These are phyloP conservation scores for Ganoderma boninense DNA, from an alignment of 1,284 basidiomycete species.

Conservation along the genomic window DNA sequence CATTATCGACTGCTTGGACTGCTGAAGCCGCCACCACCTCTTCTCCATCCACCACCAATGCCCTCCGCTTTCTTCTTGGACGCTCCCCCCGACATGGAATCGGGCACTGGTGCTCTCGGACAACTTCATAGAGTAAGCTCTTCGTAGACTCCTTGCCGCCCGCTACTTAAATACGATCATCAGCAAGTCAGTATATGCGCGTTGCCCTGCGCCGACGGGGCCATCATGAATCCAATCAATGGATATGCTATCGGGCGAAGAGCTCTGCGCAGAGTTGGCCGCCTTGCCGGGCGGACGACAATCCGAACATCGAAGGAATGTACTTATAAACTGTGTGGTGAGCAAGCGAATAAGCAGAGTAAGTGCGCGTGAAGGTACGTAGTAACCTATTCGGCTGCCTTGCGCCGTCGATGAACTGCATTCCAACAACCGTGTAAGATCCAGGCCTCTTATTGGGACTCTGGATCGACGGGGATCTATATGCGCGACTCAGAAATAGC, in stretches of 20 bases:
- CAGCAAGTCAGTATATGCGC: background rate
- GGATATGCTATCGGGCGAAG: background rate
- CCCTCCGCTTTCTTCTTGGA: background rate
- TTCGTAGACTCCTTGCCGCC: background rate
- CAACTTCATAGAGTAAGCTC: background rate
- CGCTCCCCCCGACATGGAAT: background rate
- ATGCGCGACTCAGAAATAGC: background rate
- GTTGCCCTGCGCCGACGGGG: background rate
- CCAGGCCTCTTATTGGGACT: background rate
- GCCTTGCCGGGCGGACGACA: background rate
- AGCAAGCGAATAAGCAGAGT: background rate
- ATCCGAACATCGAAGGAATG: background rate
- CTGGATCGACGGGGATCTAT: conserved; percentile 2
- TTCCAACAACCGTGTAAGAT: background rate
- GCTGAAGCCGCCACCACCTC: background rate
- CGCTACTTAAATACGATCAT: background rate
- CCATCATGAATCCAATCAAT: background rate
- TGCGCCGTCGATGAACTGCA: background rate
- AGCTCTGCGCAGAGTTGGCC: background rate
- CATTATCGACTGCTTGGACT: background rate
- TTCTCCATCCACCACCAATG: background rate
- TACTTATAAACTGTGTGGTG: background rate
- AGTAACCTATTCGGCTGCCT: background rate
- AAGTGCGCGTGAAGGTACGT: background rate
- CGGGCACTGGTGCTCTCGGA: background rate